Conservation (phyloP, 768 basidiomycete species). For the Strobilomyces dryophilus region DNA sequence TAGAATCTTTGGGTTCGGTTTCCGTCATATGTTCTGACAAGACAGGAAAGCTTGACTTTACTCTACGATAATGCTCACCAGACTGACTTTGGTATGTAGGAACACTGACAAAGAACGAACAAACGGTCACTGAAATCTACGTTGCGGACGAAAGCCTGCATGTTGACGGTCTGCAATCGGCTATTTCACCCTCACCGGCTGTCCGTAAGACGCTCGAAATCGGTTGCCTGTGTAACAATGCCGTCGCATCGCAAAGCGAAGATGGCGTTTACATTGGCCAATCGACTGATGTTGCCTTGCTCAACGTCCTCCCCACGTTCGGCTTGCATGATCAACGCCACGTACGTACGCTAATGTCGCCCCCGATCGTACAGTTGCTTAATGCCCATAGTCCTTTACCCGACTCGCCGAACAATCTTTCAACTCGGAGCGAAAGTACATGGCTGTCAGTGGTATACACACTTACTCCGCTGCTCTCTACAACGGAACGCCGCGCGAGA, state of each 20-base stretch:
- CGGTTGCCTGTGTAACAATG: constrained; percentile 89
- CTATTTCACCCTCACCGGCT: constrained; percentile 55
- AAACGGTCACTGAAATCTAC: constrained; percentile 89
- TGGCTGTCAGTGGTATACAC: constrained; percentile 83
- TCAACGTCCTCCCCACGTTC: constrained; percentile 72
- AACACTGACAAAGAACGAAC: constrained; percentile 93
- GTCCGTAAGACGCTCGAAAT: constrained; percentile 73
- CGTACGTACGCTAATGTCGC: constrained; percentile 47
- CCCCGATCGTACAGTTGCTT: background rate
- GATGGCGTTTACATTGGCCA: constrained; percentile 79
- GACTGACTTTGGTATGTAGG: constrained; percentile 37
- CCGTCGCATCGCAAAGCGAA: constrained; percentile 58
- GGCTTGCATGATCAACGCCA: constrained; percentile 64
- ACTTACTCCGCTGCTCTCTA: constrained; percentile 26
- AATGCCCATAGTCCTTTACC: constrained; percentile 50
- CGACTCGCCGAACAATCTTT: constrained; percentile 82
- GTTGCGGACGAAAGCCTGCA: constrained; percentile 76
- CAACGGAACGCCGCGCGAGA: constrained; percentile 49
- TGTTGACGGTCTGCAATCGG: constrained; percentile 48
- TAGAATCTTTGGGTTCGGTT: constrained; percentile 90
- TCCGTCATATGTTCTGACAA: constrained; percentile 99
- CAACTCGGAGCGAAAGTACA: constrained; percentile 90
- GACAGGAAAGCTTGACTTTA: constrained; percentile 54
- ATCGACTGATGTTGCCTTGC: constrained; percentile 87
- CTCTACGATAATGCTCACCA: background rate